Evolutionary conservation across 2,329 filamentous ascomycete genomes (phyloP).

Genomic region (Xylaria sp.): DNA sequence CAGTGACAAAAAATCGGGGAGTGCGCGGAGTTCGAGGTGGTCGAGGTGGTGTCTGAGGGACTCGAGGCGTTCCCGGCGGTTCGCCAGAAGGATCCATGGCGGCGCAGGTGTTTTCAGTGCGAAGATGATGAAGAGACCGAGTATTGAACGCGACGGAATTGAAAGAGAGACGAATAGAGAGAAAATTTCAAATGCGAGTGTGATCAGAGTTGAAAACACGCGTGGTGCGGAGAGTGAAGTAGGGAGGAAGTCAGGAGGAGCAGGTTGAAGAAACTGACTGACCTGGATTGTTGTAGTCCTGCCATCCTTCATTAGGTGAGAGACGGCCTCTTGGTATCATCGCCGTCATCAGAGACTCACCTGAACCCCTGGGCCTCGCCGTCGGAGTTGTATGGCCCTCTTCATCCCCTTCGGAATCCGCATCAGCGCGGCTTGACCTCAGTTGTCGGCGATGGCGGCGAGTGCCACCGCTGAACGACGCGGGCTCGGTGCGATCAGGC

Average conservation of each 20-base stretch:
- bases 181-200: constrained; percentile 7
- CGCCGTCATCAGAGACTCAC: not conserved
- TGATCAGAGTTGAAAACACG: not conserved
- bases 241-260: not conserved
- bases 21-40: too few species aligned
- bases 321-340: not conserved
- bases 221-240: constrained; percentile 2
- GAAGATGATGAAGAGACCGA: not conserved
- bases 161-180: not conserved
- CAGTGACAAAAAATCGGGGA: not conserved
- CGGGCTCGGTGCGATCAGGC: too few species aligned
- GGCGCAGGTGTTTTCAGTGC: not conserved
- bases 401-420: constrained; percentile 9
- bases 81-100: constrained; percentile 1
- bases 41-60: not conserved
- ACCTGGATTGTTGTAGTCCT: constrained; percentile 24
- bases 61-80: not conserved
- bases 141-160: not conserved
- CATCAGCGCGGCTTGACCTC: constrained; percentile 18
- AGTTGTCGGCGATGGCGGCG: constrained; percentile 24
- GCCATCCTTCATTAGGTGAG: constrained; percentile 20
- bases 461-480: constrained; percentile 2
- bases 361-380: not conserved
- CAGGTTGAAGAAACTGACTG: constrained; percentile 9
- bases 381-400: not conserved